Evolutionary conservation across 2,329 filamentous ascomycete species (phyloP).

Genomic region (Colletotrichum sp.): DNA sequence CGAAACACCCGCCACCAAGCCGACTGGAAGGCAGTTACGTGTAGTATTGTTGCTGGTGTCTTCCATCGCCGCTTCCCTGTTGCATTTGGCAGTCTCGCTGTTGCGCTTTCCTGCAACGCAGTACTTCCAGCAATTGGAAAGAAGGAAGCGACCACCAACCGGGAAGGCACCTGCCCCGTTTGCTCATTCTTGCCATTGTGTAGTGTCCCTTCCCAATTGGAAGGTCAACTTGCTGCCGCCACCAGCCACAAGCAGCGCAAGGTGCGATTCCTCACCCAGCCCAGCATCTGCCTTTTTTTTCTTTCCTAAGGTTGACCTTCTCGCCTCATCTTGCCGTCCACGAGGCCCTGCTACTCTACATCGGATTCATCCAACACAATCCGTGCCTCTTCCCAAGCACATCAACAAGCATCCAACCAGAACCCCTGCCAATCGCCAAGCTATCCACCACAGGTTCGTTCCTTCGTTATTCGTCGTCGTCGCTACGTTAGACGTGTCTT

Average conservation of each 20-base stretch:
- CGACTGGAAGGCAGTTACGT: background rate
- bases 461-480: background rate
- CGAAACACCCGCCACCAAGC: background rate
- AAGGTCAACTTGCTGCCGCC: background rate
- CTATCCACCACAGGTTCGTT: background rate
- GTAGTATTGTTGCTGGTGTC: background rate
- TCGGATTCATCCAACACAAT: background rate
- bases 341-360: background rate
- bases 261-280: background rate
- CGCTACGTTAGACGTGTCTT: background rate
- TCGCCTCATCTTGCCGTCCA: background rate
- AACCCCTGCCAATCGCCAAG: conserved; percentile 3
- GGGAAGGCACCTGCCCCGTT: background rate
- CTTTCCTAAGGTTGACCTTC: background rate
- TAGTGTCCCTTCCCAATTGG: background rate
- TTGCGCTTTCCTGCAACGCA: background rate
- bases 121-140: background rate
- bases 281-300: background rate
- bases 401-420: background rate
- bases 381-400: background rate
- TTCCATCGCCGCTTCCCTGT: background rate
- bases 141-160: background rate
- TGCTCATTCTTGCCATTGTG: background rate
- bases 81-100: background rate
- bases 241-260: background rate